phyloP scores from a whole-genome alignment of 805 yeast genomes.

The Candida glaebosa region DNA sequence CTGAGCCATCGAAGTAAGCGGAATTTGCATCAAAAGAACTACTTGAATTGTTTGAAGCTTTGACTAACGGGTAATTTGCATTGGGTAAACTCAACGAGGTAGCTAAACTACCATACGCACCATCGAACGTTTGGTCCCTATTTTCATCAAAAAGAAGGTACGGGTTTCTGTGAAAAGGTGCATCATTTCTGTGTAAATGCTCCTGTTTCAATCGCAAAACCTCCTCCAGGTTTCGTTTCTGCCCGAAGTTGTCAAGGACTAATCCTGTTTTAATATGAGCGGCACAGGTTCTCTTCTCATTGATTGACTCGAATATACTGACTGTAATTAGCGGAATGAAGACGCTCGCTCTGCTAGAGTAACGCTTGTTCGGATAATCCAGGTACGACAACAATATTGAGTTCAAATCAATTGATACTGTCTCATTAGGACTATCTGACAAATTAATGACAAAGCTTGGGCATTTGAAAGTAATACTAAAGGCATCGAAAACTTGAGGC shows the following conservation, averaged over 20 bases:
- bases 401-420: conserved; percentile 14
- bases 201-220: conserved; percentile 47
- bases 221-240: conserved; percentile 28
- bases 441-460: conserved; percentile 46
- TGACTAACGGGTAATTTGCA: conserved; percentile 54
- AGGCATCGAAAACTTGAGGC: conserved; percentile 63
- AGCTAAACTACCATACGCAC: conserved; percentile 47
- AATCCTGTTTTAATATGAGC: conserved; percentile 57
- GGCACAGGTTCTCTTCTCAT: conserved; percentile 13
- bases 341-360: conserved; percentile 51
- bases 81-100: conserved; percentile 65
- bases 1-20: background rate
- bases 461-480: conserved; percentile 56
- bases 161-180: conserved; percentile 76
- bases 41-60: background rate
- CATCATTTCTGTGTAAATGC: conserved; percentile 70
- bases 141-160: conserved; percentile 57
- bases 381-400: conserved; percentile 44
- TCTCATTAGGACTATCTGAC: background rate
- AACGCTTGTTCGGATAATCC: conserved; percentile 69
- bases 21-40: background rate
- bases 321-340: conserved; percentile 44
- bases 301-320: conserved; percentile 10
- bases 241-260: conserved; percentile 55
- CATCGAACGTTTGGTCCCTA: conserved; percentile 47